Percentiles rank a stretch among this genome's conserved stretches.
Evolutionary conservation across 2,329 filamentous ascomycete species (phyloP).

Genomic region (Tolypocladium ophioglossoides): DNA sequence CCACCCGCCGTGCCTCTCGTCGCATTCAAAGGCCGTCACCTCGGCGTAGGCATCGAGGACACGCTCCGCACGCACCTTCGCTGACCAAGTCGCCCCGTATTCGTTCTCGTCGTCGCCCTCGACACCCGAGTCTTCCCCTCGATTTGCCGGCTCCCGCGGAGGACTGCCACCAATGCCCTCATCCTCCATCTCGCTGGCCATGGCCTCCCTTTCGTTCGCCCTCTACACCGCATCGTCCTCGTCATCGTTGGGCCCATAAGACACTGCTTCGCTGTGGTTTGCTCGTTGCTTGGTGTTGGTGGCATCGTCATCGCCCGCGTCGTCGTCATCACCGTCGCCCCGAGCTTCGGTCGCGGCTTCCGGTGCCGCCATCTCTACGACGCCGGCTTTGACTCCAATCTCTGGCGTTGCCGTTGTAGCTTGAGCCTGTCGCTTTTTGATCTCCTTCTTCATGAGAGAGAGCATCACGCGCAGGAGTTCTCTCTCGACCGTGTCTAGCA

Average conservation of each 20-base stretch:
- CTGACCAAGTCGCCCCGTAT: conserved; percentile 26
- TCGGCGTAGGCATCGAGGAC: conserved; percentile 54
- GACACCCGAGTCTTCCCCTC: conserved; percentile 22
- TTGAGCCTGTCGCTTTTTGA: conserved; percentile 67
- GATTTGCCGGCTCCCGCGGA: conserved; percentile 16
- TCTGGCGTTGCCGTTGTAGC: conserved; percentile 64
- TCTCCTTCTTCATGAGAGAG: conserved; percentile 60
- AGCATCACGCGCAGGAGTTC: conserved; percentile 67
- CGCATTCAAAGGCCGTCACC: conserved; percentile 69
- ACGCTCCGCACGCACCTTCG: conserved; percentile 47
- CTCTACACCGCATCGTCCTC: conserved; percentile 70
- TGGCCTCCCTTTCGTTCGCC: conserved; percentile 21
- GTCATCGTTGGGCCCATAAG: conserved; percentile 87
- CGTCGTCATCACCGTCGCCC: conserved; percentile 52
- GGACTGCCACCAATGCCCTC: conserved; percentile 43
- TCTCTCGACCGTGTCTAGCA: conserved; percentile 68
- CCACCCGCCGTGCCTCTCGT: conserved; percentile 60
- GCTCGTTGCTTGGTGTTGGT: conserved; percentile 63
- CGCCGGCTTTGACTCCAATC: conserved; percentile 47
- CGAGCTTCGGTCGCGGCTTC: conserved; percentile 19
- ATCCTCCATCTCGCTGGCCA: conserved; percentile 27
- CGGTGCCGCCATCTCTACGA: conserved; percentile 37
- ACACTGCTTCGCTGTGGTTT: conserved; percentile 72
- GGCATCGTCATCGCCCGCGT: conserved; percentile 70
- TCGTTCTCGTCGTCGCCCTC: conserved; percentile 25